phyloP scores from a whole-genome alignment of 257 asterid species.

The Nicotiana tabacum region DNA sequence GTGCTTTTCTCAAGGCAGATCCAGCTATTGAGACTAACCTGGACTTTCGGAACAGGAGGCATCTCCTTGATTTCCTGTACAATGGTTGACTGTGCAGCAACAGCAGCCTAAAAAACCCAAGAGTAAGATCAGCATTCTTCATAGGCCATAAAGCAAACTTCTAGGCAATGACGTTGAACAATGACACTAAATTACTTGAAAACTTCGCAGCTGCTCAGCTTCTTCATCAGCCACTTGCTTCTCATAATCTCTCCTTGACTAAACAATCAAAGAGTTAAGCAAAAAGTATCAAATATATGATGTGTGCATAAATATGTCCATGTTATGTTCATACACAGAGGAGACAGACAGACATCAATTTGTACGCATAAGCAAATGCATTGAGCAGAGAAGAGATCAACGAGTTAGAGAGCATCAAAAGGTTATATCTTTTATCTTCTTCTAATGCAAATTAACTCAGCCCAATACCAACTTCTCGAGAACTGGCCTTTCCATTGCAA shows the following conservation, averaged over 20 bases:
- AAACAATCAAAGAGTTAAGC: conserved; percentile 24
- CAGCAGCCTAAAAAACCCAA: conserved; percentile 58
- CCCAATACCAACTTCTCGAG: not conserved
- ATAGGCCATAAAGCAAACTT: not conserved
- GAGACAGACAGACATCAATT: not conserved
- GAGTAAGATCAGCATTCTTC: conserved; percentile 11
- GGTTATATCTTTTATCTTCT: not conserved
- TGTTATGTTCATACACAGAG: too few relatives aligned
- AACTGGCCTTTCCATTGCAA: not conserved
- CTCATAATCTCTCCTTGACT: conserved; percentile 82
- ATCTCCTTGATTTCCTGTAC: conserved; percentile 62
- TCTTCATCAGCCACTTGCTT: conserved; percentile 81
- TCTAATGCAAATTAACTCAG: not conserved
- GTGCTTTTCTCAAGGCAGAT: not conserved
- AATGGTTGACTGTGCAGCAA: conserved; percentile 55
- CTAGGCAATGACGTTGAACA: not conserved
- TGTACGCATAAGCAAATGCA: not conserved
- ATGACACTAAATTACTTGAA: conserved; percentile 50
- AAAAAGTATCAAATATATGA: conserved; percentile 3
- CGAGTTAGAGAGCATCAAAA: not conserved
- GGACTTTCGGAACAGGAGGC: conserved; percentile 45
- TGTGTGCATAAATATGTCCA: not conserved
- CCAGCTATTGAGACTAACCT: conserved; percentile 31
- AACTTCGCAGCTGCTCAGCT: conserved; percentile 59
- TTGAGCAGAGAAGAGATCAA: not conserved